phyloP scores from a whole-genome alignment of 352 stramenopile genomes.

The Globisporangium parvum region DNA sequence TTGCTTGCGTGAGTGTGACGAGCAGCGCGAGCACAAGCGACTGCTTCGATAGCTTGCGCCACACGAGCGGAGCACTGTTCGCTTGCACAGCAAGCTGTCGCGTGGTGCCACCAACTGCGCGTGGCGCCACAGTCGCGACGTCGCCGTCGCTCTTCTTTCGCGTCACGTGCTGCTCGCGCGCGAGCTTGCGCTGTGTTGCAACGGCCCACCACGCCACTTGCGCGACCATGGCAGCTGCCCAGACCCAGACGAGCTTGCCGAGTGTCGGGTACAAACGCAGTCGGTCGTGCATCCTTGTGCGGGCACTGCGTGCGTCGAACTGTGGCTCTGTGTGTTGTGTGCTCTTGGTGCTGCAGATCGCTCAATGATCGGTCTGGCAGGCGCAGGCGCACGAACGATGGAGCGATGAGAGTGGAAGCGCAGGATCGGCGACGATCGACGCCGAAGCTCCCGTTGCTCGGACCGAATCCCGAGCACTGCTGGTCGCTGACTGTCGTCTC shows the following conservation, averaged over 20 bases:
- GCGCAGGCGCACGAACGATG: too few species aligned
- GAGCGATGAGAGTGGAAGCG: too few species aligned
- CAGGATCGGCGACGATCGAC: too few species aligned
- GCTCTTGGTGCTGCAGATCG: too few species aligned
- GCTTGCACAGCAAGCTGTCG: background rate
- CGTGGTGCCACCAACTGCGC: background rate
- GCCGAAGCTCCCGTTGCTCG: too few species aligned
- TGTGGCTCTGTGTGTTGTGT: too few species aligned
- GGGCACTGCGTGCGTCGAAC: background rate
- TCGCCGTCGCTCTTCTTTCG: slow-evolving; percentile 15
- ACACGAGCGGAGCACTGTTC: slow-evolving; percentile 4
- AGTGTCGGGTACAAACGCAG: slow-evolving; percentile 41
- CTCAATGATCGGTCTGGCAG: too few species aligned
- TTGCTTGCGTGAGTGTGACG: slow-evolving; percentile 2
- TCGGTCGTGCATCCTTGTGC: slow-evolving; percentile 20
- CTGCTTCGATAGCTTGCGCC: slow-evolving; percentile 19
- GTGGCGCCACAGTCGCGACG: background rate
- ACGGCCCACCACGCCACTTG: slow-evolving; percentile 24
- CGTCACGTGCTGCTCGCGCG: background rate
- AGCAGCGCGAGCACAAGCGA: slow-evolving; percentile 18
- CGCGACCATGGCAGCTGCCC: slow-evolving; percentile 16
- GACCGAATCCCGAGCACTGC: too few species aligned
- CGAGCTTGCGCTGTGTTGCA: background rate
- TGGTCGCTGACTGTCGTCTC: too few species aligned
- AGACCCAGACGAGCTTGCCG: slow-evolving; percentile 25